Evolutionary conservation across 169 alveolate genomes (phyloP).

Genomic region (Plasmodium cynomolgi): DNA sequence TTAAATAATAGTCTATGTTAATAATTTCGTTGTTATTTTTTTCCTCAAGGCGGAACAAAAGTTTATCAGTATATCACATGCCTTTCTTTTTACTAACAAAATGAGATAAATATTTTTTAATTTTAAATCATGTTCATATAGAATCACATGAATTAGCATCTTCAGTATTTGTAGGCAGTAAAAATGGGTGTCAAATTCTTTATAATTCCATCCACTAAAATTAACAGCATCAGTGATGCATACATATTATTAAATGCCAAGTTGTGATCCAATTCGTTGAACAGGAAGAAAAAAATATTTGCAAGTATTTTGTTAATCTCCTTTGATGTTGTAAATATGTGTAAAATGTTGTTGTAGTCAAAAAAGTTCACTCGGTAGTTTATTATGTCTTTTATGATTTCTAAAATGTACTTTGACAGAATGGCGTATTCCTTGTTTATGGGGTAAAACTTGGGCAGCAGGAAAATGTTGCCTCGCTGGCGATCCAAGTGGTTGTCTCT

Average conservation of each 20-base stretch:
- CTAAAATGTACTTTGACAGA: conserved; percentile 43
- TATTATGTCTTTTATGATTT: conserved; percentile 68
- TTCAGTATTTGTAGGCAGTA: conserved; percentile 66
- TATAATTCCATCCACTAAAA: conserved; percentile 46
- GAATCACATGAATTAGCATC: conserved; percentile 67
- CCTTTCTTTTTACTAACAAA: conserved; percentile 68
- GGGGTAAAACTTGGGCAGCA: conserved; percentile 50
- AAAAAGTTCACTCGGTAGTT: conserved; percentile 55
- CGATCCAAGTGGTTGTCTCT: not conserved
- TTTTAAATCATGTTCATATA: conserved; percentile 65
- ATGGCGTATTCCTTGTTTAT: conserved; percentile 66
- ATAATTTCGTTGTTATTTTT: conserved; percentile 63
- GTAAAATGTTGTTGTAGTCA: conserved; percentile 65
- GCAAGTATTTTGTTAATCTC: conserved; percentile 42
- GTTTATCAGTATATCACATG: conserved; percentile 54
- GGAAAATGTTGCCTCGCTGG: conserved; percentile 17
- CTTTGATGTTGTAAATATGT: conserved; percentile 59
- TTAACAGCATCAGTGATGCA: conserved; percentile 63
- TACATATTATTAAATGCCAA: conserved; percentile 48
- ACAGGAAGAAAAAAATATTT: conserved; percentile 58
- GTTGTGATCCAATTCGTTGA: conserved; percentile 71
- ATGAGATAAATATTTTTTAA: conserved; percentile 66
- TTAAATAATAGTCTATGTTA: conserved; percentile 65
- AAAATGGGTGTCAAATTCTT: conserved; percentile 56
- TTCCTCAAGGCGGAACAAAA: conserved; percentile 42